phyloP scores from a whole-genome alignment of 805 yeast species.

The Starmera dryadoides region DNA sequence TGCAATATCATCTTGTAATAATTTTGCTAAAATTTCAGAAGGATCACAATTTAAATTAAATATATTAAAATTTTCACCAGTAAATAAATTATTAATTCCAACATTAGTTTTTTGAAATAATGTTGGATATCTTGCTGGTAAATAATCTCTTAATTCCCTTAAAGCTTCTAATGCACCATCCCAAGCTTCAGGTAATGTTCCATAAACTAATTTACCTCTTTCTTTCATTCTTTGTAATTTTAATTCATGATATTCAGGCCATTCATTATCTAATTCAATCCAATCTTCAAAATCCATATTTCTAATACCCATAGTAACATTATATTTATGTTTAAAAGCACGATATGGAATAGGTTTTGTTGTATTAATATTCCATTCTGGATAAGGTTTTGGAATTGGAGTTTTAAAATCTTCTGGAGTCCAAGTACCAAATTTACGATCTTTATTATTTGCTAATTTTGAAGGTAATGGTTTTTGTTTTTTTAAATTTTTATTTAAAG shows the following conservation, averaged over 20 bases:
- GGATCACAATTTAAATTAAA: conserved; percentile 41
- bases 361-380: conserved; percentile 39
- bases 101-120: conserved; percentile 37
- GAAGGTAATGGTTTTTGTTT: conserved; percentile 23
- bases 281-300: conserved; percentile 53
- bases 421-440: conserved; percentile 45
- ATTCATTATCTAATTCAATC: conserved; percentile 65
- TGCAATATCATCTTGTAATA: conserved; percentile 63
- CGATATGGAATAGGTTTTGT: conserved; percentile 57
- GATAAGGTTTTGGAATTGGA: conserved; percentile 42
- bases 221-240: conserved; percentile 43
- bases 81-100: conserved; percentile 44
- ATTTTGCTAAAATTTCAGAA: conserved; percentile 46
- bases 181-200: conserved; percentile 42
- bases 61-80: conserved; percentile 41
- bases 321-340: conserved; percentile 60
- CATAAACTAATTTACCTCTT: conserved; percentile 39
- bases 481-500: neutral
- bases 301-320: conserved; percentile 64
- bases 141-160: conserved; percentile 42
- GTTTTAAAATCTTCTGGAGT: conserved; percentile 41
- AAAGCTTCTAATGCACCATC: conserved; percentile 51
- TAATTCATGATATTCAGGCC: conserved; percentile 46
- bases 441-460: conserved; percentile 33
- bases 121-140: conserved; percentile 53